Conservation (phyloP, 306 rosid species). For the Sicyos edulis region DNA sequence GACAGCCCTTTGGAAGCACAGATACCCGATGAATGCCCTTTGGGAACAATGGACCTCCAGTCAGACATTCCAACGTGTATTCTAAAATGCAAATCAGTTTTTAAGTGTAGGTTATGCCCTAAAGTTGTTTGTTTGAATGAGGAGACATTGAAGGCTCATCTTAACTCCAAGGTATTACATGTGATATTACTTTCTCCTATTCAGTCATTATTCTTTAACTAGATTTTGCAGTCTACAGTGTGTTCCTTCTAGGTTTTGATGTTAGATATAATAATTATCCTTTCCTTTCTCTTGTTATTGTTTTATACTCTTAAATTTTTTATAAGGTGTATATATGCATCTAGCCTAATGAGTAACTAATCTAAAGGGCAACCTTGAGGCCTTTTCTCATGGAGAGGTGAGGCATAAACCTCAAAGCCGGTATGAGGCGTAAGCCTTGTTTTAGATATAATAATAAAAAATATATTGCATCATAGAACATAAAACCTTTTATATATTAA, state of each 20-base stretch:
- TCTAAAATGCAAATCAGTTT: conserved; percentile 64
- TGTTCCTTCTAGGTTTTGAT: too few species aligned
- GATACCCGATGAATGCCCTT: conserved; percentile 30
- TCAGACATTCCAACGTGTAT: conserved; percentile 36
- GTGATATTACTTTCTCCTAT: not conserved
- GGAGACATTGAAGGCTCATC: conserved; percentile 67
- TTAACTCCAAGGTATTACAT: conserved; percentile 60
- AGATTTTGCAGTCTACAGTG: too few species aligned
- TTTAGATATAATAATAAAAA: too few species aligned
- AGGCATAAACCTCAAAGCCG: too few species aligned
- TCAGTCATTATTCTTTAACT: not conserved
- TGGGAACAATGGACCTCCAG: conserved; percentile 25
- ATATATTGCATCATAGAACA: too few species aligned
- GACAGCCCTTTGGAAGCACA: conserved; percentile 22
- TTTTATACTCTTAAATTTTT: not conserved
- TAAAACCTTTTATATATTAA: too few species aligned
- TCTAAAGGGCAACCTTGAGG: too few species aligned
- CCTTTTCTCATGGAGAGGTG: too few species aligned
- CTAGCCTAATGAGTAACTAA: too few species aligned
- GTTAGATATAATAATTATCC: too few species aligned
- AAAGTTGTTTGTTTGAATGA: conserved; percentile 73
- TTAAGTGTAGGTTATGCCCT: conserved; percentile 90
- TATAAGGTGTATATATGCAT: too few species aligned
- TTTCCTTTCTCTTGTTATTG: not conserved
- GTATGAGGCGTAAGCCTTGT: too few species aligned